Conservation (phyloP, 1,139 yeast genomes). For the Candida pseudoviswanathii region DNA sequence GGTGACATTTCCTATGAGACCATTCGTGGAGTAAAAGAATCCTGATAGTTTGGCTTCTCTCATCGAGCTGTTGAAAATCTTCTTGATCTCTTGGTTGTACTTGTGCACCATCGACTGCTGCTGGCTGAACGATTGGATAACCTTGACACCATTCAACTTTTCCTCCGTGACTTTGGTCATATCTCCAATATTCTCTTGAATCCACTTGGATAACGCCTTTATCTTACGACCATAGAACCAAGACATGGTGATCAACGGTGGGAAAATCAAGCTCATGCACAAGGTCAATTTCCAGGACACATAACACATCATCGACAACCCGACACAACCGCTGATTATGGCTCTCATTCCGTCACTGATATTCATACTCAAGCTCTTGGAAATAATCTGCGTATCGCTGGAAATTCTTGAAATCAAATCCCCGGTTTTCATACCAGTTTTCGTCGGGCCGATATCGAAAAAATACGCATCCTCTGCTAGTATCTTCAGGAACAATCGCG, state of each 20-base stretch:
- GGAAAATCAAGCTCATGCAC: conserved; percentile 75
- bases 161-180: conserved; percentile 92
- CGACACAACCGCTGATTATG: conserved; percentile 75
- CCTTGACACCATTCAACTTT: conserved; percentile 79
- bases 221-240: conserved; percentile 79
- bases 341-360: conserved; percentile 90
- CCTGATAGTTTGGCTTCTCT: conserved; percentile 80
- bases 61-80: conserved; percentile 73
- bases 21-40: conserved; percentile 75
- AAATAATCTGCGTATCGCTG: conserved; percentile 87
- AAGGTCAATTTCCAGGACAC: conserved; percentile 81
- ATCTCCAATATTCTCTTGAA: conserved; percentile 86
- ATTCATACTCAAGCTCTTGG: conserved; percentile 84
- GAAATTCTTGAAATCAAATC: conserved; percentile 87
- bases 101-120: conserved; percentile 57
- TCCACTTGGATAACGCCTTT: conserved; percentile 68
- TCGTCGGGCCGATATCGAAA: conserved; percentile 72
- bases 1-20: conserved; percentile 78
- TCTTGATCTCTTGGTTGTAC: conserved; percentile 67
- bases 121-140: conserved; percentile 88
- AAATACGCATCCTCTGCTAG: conserved; percentile 89
- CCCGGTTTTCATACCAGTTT: conserved; percentile 70
- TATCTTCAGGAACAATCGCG: conserved; percentile 73
- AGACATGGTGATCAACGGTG: conserved; percentile 79
- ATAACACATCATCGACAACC: conserved; percentile 82